phyloP scores from a whole-genome alignment of 2,329 filamentous ascomycete genomes.

The Colletotrichum sp. region DNA sequence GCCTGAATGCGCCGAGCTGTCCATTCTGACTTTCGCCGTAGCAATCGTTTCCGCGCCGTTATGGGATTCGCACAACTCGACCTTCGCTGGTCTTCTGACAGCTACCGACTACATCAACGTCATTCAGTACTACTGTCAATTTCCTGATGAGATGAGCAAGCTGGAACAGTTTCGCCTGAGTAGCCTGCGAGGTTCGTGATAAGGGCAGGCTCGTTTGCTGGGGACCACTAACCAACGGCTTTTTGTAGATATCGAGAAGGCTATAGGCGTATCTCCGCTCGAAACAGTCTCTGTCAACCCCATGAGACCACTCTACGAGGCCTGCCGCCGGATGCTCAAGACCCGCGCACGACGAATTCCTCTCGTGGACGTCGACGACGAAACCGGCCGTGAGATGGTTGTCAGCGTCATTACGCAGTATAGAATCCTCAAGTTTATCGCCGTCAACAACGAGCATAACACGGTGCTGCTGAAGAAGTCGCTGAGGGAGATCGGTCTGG shows the following conservation, averaged over 20 bases:
- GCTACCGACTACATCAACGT: slow-evolving; percentile 98
- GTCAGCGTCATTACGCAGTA: slow-evolving; percentile 98
- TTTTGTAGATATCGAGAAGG: slow-evolving; percentile 85
- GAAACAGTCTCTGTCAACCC: slow-evolving; percentile 98
- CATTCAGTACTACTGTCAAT: slow-evolving; percentile 99
- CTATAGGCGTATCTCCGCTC: slow-evolving; percentile 87
- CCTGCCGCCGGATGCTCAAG: slow-evolving; percentile 91
- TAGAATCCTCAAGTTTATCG: slow-evolving; percentile 97
- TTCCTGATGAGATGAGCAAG: slow-evolving; percentile 85
- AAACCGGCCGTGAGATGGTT: slow-evolving; percentile 90
- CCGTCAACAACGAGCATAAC: slow-evolving; percentile 86
- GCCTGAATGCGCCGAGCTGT: slow-evolving; percentile 13
- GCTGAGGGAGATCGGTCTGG: slow-evolving; percentile 81
- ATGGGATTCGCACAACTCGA: slow-evolving; percentile 93
- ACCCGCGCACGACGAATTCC: slow-evolving; percentile 94
- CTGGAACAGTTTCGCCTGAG: slow-evolving; percentile 94
- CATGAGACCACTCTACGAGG: slow-evolving; percentile 89
- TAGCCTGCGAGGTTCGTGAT: slow-evolving; percentile 79
- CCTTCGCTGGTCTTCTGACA: slow-evolving; percentile 92
- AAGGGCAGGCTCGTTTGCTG: neutral
- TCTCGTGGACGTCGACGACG: slow-evolving; percentile 90
- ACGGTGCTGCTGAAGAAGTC: slow-evolving; percentile 90
- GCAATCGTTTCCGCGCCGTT: slow-evolving; percentile 96
- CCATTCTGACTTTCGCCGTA: slow-evolving; percentile 39
- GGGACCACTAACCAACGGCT: neutral